Evolutionary conservation across 306 rosid genomes (phyloP), one percentile per base, ranked within the genome.

Genomic region (Leucaena leucocephala): DNA sequence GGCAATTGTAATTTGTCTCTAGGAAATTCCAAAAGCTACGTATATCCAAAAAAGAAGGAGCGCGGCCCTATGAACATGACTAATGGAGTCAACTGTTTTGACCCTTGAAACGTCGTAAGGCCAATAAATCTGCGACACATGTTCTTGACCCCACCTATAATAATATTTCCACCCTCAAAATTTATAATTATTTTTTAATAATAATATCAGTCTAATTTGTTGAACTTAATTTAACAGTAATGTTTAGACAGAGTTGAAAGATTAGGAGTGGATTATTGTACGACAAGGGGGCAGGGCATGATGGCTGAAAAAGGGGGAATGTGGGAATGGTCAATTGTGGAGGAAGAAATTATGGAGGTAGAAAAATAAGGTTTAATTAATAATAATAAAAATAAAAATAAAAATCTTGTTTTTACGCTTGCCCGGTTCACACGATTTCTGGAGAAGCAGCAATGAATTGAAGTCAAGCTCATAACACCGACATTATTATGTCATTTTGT

Each of bases 101-200:
- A 34, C 90, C 86, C 64, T 87, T 85, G 87, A 90, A 64, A 81
- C 78, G 68, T 39, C 72, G 76, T 72, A 85, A 82, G 76, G 88
- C 35, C 88, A 43, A 67, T 62, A 62, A 45, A 74, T 58, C 9
- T 35, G 80, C 45, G 77, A 58, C 86, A 82, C 84, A 67, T 76
- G 61, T 76, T 67, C 1, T 76, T 85, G 86, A 83, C 48, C 80
- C n/a, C n/a, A n/a, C n/a, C n/a, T n/a, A n/a, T 27, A 27, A 27
- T 27, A 27, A 27, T 27, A 27, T 45, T 22, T 77, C 4, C 10
- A 7, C 4, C 11, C 19, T 1, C 17, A 7, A 39, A 2, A 38
- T 66, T 66, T n/a, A n/a, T 8, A 64, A 16, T 52, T 52, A 52
- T 16, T 52, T 2, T 52, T 6, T 52, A 1, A 6, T 5, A 55